Conservation (phyloP, 2,329 filamentous ascomycete species). For the Neonectria sp. region DNA sequence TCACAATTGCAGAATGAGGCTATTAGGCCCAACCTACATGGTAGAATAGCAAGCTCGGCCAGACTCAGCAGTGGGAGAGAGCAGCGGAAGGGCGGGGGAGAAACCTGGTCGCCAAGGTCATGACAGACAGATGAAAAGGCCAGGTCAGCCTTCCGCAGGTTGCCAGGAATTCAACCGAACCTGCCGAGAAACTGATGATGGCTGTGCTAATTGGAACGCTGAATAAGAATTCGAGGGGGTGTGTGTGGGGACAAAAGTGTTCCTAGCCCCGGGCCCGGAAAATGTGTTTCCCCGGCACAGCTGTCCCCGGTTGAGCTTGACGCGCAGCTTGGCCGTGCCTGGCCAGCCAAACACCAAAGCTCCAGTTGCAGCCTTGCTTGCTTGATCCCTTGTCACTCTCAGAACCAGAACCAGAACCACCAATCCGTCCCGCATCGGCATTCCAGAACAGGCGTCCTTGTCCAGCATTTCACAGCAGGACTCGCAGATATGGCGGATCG, state of each 20-base stretch:
- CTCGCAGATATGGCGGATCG: slow-evolving; percentile 86
- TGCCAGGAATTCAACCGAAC: slow-evolving; percentile 46
- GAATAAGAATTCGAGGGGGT: slow-evolving; percentile 28
- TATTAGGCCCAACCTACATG: slow-evolving; percentile 49
- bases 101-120: slow-evolving; percentile 39
- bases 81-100: slow-evolving; percentile 40
- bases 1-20: slow-evolving; percentile 37
- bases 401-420: slow-evolving; percentile 28
- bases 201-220: slow-evolving; percentile 32
- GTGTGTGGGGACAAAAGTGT: slow-evolving; percentile 29
- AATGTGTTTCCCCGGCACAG: slow-evolving; percentile 47
- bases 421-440: slow-evolving; percentile 40
- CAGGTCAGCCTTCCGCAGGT: slow-evolving; percentile 50
- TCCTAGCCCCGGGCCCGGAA: slow-evolving; percentile 42
- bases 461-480: slow-evolving; percentile 25
- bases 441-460: slow-evolving; percentile 28
- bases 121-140: slow-evolving; percentile 47
- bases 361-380: slow-evolving; percentile 50
- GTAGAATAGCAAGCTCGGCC: slow-evolving; percentile 35
- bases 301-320: slow-evolving; percentile 50
- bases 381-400: slow-evolving; percentile 41
- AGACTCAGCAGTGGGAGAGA: slow-evolving; percentile 26
- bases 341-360: slow-evolving; percentile 53
- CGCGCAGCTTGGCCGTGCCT: slow-evolving; percentile 58
- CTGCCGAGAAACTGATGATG: slow-evolving; percentile 43